Conservation (phyloP, 208 protist genomes). For the Wallacemonas collosoma region DNA sequence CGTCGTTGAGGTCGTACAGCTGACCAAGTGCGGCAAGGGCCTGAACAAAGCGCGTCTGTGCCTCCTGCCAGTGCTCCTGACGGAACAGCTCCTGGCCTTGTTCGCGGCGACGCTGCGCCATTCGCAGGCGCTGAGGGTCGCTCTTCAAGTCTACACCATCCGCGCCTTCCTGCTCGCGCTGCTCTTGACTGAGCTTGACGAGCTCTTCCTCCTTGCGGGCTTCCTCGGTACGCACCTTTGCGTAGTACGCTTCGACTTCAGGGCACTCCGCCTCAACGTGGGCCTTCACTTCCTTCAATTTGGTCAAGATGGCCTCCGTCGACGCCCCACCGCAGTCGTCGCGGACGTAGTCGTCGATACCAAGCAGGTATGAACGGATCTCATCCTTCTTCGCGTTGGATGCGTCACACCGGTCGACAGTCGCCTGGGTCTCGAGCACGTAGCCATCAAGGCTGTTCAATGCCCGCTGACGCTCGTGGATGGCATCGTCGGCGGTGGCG, state of each 20-base stretch:
- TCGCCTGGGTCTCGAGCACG: slow-evolving; percentile 52
- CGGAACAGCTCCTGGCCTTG: slow-evolving; percentile 76
- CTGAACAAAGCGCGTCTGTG: slow-evolving; percentile 77
- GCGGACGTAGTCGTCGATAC: slow-evolving; percentile 43
- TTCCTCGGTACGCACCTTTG: slow-evolving; percentile 30
- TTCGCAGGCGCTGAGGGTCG: slow-evolving; percentile 72
- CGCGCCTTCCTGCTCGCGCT: slow-evolving; percentile 43
- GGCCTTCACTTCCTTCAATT: slow-evolving; percentile 30
- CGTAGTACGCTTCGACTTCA: slow-evolving; percentile 44
- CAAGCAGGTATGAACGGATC: slow-evolving; percentile 28
- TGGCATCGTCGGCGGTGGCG: slow-evolving; percentile 35
- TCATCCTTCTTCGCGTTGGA: slow-evolving; percentile 26
- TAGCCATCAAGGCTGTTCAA: slow-evolving; percentile 67
- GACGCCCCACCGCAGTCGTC: slow-evolving; percentile 18
- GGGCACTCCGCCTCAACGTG: slow-evolving; percentile 38
- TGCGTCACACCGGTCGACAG: slow-evolving; percentile 35
- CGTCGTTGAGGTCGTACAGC: slow-evolving; percentile 63
- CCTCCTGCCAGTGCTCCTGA: slow-evolving; percentile 67
- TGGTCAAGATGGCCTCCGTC: slow-evolving; percentile 18
- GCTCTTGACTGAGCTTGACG: slow-evolving; percentile 43
- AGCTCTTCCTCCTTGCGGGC: slow-evolving; percentile 53
- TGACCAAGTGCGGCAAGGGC: slow-evolving; percentile 60
- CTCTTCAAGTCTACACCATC: slow-evolving; percentile 55
- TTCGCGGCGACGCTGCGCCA: slow-evolving; percentile 68
- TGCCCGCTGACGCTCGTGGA: slow-evolving; percentile 49